Evolutionary conservation across 352 stramenopile species (phyloP).

Genomic region (Phytophthora melonis): DNA sequence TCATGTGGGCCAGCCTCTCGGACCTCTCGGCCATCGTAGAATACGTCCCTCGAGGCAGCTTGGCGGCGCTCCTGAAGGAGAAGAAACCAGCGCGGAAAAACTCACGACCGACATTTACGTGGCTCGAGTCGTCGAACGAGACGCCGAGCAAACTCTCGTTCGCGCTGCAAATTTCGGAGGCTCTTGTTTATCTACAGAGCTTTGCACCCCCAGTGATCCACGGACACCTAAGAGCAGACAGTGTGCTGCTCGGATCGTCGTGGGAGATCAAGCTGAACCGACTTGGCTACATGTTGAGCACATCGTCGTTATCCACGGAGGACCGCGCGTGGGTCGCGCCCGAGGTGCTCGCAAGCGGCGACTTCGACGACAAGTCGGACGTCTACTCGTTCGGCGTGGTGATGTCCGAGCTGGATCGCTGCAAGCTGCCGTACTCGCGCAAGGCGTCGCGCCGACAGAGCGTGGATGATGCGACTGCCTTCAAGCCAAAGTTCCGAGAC

Average conservation of each 20-base stretch:
- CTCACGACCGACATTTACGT: conserved; percentile 38
- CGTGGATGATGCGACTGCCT: conserved; percentile 22
- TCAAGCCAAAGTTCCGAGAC: conserved; percentile 49
- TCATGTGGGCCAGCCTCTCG: conserved; percentile 62
- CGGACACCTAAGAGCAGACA: conserved; percentile 64
- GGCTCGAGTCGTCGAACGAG: conserved; percentile 39
- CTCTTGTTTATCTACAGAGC: conserved; percentile 71
- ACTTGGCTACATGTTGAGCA: conserved; percentile 59
- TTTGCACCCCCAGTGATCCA: conserved; percentile 71
- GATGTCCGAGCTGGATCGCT: conserved; percentile 73
- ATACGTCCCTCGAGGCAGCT: conserved; percentile 52
- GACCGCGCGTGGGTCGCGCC: conserved; percentile 59
- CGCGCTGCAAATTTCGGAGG: conserved; percentile 66
- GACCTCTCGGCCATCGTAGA: conserved; percentile 74
- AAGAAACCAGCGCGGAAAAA: conserved; percentile 45
- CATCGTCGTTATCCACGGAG: conserved; percentile 32
- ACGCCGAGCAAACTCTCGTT: conserved; percentile 57
- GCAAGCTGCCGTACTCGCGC: conserved; percentile 44
- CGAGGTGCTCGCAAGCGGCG: conserved; percentile 65
- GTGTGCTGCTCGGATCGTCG: conserved; percentile 61
- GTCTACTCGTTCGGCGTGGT: conserved; percentile 80
- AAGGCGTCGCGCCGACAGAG: conserved; percentile 29
- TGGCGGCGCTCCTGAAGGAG: conserved; percentile 44
- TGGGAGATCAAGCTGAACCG: conserved; percentile 69
- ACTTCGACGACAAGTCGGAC: conserved; percentile 70